Percentiles rank a stretch among this genome's conserved stretches.
Conservation (phyloP, 441 rosid species). For the Arabidopsis lyrata region DNA sequence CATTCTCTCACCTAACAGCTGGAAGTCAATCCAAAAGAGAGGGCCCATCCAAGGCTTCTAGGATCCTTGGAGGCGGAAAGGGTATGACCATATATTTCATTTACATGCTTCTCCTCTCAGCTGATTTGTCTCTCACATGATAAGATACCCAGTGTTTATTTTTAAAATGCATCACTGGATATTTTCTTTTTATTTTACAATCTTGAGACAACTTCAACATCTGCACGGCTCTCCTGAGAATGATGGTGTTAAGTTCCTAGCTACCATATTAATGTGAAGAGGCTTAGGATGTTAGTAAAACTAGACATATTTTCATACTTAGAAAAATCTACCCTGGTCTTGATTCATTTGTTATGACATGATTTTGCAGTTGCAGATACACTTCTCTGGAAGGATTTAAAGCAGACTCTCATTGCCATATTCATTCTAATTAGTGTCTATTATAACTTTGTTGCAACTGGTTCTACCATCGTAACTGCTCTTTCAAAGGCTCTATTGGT, state of each 20-base stretch:
- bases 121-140: conserved; percentile 11
- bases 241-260: conserved; percentile 21
- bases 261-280: conserved; percentile 14
- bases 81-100: conserved; percentile 51
- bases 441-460: conserved; percentile 72
- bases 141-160: background rate
- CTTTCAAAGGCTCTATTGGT: conserved; percentile 68
- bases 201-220: background rate
- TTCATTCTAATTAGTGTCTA: conserved; percentile 67
- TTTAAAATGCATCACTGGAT: conserved; percentile 4
- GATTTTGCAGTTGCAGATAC: conserved; percentile 75
- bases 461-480: conserved; percentile 49
- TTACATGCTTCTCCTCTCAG: conserved; percentile 11
- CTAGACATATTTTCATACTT: background rate
- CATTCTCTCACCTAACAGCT: conserved; percentile 74
- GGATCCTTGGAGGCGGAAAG: conserved; percentile 78
- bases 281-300: background rate
- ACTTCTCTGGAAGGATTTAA: conserved; percentile 63
- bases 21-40: conserved; percentile 62
- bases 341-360: background rate
- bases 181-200: conserved; percentile 2
- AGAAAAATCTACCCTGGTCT: background rate
- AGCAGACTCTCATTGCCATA: conserved; percentile 55
- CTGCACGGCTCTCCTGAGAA: background rate
- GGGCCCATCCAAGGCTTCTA: conserved; percentile 82